A percentile compares a stretch with the other conserved stretches of the same genome.
These are phyloP conservation scores for Escallonia herrerae DNA, from an alignment of 129 eudicot species.

Conservation along the genomic window DNA sequence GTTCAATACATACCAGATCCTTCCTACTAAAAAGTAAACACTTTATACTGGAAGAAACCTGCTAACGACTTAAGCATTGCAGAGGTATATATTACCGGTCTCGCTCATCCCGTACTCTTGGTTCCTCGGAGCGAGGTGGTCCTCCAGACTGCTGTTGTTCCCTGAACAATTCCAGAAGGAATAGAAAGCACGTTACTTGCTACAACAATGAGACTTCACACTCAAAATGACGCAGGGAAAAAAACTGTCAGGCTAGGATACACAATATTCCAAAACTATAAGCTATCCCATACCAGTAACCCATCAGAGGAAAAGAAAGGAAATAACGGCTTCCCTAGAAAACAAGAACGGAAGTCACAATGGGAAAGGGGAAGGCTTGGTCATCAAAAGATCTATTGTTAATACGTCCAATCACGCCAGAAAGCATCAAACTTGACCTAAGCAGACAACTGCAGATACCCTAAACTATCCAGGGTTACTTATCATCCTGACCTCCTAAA, in stretches of 20 bases:
- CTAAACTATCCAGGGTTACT: too few species aligned
- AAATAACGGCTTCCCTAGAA: too few species aligned
- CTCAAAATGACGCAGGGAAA: background rate
- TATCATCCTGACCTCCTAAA: too few species aligned
- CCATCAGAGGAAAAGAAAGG: background rate
- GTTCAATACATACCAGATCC: too few species aligned
- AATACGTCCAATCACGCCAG: background rate
- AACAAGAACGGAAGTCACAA: too few species aligned
- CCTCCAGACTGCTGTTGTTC: constrained; percentile 73
- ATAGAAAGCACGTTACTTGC: background rate
- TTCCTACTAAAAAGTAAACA: too few species aligned
- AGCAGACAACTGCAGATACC: too few species aligned
- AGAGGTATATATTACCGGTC: constrained; percentile 34
- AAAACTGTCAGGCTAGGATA: too few species aligned
- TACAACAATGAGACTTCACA: background rate
- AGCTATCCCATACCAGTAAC: background rate
- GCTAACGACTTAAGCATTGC: background rate
- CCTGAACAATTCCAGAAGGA: constrained; percentile 29
- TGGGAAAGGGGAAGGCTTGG: background rate
- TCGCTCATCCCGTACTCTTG: constrained; percentile 72
- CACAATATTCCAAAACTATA: too few species aligned
- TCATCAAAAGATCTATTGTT: too few species aligned
- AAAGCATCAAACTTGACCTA: background rate
- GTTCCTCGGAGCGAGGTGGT: constrained; percentile 72
- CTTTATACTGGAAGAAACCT: background rate